These are phyloP conservation scores for Leccinum broughii DNA, from an alignment of 768 basidiomycete genomes.

Conservation along the genomic window DNA sequence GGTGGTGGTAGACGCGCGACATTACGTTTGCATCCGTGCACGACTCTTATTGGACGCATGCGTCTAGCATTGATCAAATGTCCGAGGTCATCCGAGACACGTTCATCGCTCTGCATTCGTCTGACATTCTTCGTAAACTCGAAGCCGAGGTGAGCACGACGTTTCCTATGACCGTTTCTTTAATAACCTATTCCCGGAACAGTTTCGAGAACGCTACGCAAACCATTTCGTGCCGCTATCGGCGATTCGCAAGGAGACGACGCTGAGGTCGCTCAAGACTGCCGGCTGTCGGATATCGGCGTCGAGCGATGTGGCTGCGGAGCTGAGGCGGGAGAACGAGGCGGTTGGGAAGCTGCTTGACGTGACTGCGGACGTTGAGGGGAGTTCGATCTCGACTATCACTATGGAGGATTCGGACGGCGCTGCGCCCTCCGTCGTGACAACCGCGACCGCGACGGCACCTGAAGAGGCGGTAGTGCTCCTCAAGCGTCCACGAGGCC, in stretches of 20 bases:
- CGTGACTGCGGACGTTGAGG: slow-evolving; percentile 37
- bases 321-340: slow-evolving; percentile 16
- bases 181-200: no score
- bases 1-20: slow-evolving; percentile 51
- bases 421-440: not conserved
- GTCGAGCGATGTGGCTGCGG: slow-evolving; percentile 40
- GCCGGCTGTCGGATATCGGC: slow-evolving; percentile 49
- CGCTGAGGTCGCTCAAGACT: slow-evolving; percentile 41
- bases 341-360: slow-evolving; percentile 38
- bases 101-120: slow-evolving; percentile 89
- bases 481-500: slow-evolving; percentile 19
- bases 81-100: slow-evolving; percentile 86
- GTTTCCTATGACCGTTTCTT: not conserved
- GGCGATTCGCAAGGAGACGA: slow-evolving; percentile 38
- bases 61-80: slow-evolving; percentile 84
- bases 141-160: slow-evolving; percentile 62
- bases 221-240: slow-evolving; percentile 65
- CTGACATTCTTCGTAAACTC: slow-evolving; percentile 76
- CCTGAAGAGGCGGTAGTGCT: not conserved
- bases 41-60: slow-evolving; percentile 99
- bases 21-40: slow-evolving; percentile 95
- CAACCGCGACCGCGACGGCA: not conserved
- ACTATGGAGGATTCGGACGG: slow-evolving; percentile 3
- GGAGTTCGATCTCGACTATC: slow-evolving; percentile 33
- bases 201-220: slow-evolving; percentile 80